These are phyloP conservation scores for Pelargonium cotyledonis DNA, from an alignment of 441 rosid species.

Conservation along the genomic window DNA sequence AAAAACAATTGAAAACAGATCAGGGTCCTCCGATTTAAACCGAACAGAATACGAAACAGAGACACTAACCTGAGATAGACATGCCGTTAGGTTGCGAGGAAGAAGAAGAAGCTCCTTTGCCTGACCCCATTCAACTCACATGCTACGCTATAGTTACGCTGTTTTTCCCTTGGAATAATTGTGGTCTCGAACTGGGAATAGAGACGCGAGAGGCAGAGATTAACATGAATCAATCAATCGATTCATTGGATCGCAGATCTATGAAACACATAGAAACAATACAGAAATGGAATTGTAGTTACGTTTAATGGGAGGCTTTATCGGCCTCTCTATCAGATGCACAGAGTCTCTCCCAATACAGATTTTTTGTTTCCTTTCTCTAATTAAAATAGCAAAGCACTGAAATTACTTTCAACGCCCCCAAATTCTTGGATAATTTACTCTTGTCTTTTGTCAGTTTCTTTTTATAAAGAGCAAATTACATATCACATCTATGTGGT, in stretches of 20 bases:
- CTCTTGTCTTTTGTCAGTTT: no score
- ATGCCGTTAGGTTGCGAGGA: slow-evolving; percentile 2
- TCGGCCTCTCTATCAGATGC: background rate
- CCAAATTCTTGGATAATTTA: no score
- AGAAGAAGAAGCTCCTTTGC: background rate
- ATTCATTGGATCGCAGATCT: background rate
- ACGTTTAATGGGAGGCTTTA: background rate
- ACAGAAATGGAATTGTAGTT: background rate
- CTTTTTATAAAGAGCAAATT: no score
- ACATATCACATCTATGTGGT: no score
- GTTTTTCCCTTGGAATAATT: background rate
- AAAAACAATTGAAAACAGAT: background rate
- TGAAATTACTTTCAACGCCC: no score
- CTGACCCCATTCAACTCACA: background rate
- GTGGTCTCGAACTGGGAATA: background rate
- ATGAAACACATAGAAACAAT: background rate
- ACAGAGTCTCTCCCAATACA: no score
- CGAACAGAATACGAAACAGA: background rate
- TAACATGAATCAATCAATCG: background rate
- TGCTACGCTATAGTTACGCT: background rate
- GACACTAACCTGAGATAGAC: background rate
- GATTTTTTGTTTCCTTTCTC: no score
- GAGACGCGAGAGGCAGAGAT: background rate
- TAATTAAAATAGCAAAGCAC: no score
- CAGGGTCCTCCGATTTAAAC: background rate